Evolutionary conservation across 1,284 basidiomycete genomes (phyloP).

Genomic region (Phenoliferia sp.): DNA sequence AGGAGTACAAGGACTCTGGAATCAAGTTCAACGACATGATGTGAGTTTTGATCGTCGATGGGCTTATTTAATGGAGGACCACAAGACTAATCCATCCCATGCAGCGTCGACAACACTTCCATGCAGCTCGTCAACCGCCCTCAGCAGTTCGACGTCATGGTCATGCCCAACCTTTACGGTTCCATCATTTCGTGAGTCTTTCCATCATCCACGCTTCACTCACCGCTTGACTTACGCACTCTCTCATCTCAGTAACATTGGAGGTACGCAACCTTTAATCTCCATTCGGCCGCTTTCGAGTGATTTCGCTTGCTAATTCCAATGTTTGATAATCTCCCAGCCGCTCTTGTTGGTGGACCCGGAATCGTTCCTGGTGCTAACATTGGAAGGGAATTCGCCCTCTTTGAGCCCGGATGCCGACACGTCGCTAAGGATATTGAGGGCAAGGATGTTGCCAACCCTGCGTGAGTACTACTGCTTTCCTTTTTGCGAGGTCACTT

Average conservation of each 20-base stretch:
- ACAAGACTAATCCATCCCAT: not conserved
- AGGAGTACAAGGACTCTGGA: constrained; percentile 86
- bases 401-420: constrained; percentile 98
- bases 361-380: constrained; percentile 98
- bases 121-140: constrained; percentile 33
- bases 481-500: not conserved
- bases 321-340: constrained; percentile 97
- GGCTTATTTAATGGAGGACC: not conserved
- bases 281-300: not conserved
- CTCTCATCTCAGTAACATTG: not conserved
- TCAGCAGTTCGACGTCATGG: constrained; percentile 97
- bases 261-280: not conserved
- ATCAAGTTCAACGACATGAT: constrained; percentile 98
- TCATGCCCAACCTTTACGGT: constrained; percentile 85
- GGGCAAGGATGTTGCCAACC: constrained; percentile 63
- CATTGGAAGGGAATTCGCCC: constrained; percentile 91
- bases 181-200: constrained; percentile 73
- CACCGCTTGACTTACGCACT: not conserved
- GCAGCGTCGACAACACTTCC: constrained; percentile 37
- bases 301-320: constrained; percentile 46
- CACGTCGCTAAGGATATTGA: constrained; percentile 62
- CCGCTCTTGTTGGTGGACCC: constrained; percentile 95
- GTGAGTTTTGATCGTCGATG: constrained; percentile 47
- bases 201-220: not conserved
- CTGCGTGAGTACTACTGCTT: constrained; percentile 49